Conservation (phyloP, 2,329 filamentous ascomycete species). For the Dichotomopilus funicola region DNA sequence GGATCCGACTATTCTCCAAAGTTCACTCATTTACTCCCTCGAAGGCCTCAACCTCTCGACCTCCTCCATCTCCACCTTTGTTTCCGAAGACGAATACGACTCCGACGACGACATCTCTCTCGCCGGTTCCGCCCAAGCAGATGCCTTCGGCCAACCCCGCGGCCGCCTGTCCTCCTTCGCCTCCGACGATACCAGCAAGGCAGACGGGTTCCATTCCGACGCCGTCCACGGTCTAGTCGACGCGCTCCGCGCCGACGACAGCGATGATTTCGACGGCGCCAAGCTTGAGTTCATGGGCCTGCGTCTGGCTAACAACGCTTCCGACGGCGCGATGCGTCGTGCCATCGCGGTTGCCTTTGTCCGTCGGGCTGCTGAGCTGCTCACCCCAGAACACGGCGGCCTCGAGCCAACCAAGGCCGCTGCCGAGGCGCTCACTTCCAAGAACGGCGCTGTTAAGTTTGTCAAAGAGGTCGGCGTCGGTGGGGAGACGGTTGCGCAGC, state of each 20-base stretch:
- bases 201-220: constrained; percentile 70
- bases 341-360: constrained; percentile 82
- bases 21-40: constrained; percentile 49
- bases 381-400: constrained; percentile 41
- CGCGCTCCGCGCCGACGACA: constrained; percentile 65
- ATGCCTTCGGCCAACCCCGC: constrained; percentile 23
- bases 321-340: constrained; percentile 78
- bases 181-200: constrained; percentile 54
- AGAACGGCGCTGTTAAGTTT: constrained; percentile 49
- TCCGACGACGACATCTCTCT: constrained; percentile 53
- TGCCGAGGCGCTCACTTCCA: constrained; percentile 50
- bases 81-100: constrained; percentile 61
- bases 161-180: constrained; percentile 58
- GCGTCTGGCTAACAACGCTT: constrained; percentile 85
- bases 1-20: constrained; percentile 47
- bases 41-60: constrained; percentile 46
- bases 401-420: constrained; percentile 60
- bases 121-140: constrained; percentile 39
- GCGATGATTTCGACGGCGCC: constrained; percentile 70
- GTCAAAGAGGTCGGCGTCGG: constrained; percentile 55
- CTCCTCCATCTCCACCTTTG: constrained; percentile 52
- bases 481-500: constrained; percentile 63
- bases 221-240: constrained; percentile 83
- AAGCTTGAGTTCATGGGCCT: constrained; percentile 90
- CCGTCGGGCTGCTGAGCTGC: constrained; percentile 68